phyloP scores from a whole-genome alignment of 148 eudicot genomes.

The Dysphania ambrosioides region DNA sequence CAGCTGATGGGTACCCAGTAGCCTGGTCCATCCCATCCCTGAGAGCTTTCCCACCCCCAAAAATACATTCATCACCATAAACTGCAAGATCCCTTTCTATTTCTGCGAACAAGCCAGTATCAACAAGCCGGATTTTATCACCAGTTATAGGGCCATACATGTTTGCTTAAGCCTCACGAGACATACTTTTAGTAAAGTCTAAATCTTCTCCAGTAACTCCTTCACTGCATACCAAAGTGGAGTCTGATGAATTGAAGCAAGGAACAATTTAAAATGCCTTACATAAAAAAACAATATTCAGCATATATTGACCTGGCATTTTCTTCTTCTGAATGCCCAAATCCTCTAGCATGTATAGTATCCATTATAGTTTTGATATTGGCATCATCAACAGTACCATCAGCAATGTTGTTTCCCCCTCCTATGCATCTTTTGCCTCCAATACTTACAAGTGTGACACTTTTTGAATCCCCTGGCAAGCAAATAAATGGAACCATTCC shows the following conservation, averaged over 20 bases:
- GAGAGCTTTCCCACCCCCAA: slow-evolving; percentile 96
- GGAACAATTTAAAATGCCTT: slow-evolving; percentile 7
- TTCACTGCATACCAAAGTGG: slow-evolving; percentile 40
- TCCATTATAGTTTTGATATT: slow-evolving; percentile 50
- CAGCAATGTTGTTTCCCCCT: slow-evolving; percentile 84
- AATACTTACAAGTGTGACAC: slow-evolving; percentile 77
- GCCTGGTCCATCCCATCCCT: slow-evolving; percentile 99
- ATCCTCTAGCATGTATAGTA: slow-evolving; percentile 42
- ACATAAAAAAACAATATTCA: slow-evolving; percentile 6
- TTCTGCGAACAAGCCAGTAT: slow-evolving; percentile 84
- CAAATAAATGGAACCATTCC: slow-evolving; percentile 20
- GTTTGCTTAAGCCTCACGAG: slow-evolving; percentile 78
- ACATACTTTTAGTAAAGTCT: slow-evolving; percentile 40
- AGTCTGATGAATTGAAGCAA: neutral
- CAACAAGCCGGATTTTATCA: slow-evolving; percentile 93
- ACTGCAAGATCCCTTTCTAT: slow-evolving; percentile 76
- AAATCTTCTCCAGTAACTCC: slow-evolving; percentile 62
- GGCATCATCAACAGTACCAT: slow-evolving; percentile 59
- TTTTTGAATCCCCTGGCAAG: slow-evolving; percentile 93
- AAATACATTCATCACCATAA: slow-evolving; percentile 93
- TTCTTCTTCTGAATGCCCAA: slow-evolving; percentile 54
- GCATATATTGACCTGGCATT: slow-evolving; percentile 51
- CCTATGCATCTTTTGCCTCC: slow-evolving; percentile 71
- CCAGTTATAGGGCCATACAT: no score
- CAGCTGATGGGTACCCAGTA: slow-evolving; percentile 56